phyloP scores from a whole-genome alignment of 345 rosid species.

The Syzygium aqueum region DNA sequence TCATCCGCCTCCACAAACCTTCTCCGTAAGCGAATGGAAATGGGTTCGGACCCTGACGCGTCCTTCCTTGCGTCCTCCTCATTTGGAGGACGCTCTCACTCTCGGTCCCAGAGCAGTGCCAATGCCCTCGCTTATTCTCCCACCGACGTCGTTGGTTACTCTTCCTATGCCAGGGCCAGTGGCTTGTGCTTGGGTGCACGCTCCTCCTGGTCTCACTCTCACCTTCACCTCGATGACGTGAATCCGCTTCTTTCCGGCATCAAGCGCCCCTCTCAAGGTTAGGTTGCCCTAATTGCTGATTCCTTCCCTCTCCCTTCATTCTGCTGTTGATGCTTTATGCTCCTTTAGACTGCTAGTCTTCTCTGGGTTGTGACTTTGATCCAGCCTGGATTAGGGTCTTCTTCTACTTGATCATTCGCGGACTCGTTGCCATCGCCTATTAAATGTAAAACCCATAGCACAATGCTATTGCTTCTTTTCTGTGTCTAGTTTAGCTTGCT shows the following conservation, averaged over 20 bases:
- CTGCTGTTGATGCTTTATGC: neutral
- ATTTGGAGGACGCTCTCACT: neutral
- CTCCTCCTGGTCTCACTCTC: neutral
- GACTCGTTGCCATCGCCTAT: neutral
- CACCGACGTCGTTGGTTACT: neutral
- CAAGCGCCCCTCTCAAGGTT: slow-evolving; percentile 12
- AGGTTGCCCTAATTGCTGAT: neutral
- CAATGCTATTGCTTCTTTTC: neutral
- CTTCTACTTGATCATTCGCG: neutral
- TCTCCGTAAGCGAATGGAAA: neutral
- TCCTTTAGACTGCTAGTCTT: neutral
- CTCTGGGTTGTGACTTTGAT: neutral
- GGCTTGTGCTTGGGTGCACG: neutral
- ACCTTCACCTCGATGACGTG: neutral
- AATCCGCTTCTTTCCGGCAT: slow-evolving; percentile 1
- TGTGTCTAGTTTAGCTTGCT: neutral
- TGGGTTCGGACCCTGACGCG: neutral
- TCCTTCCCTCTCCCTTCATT: neutral
- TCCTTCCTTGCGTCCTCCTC: neutral
- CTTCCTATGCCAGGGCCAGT: neutral
- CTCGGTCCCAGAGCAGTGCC: neutral
- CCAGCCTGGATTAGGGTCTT: neutral
- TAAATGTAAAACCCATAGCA: neutral
- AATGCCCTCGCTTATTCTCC: neutral
- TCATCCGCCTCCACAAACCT: neutral